phyloP scores from a whole-genome alignment of 2,329 filamentous ascomycete genomes.

The Didymella sp. region DNA sequence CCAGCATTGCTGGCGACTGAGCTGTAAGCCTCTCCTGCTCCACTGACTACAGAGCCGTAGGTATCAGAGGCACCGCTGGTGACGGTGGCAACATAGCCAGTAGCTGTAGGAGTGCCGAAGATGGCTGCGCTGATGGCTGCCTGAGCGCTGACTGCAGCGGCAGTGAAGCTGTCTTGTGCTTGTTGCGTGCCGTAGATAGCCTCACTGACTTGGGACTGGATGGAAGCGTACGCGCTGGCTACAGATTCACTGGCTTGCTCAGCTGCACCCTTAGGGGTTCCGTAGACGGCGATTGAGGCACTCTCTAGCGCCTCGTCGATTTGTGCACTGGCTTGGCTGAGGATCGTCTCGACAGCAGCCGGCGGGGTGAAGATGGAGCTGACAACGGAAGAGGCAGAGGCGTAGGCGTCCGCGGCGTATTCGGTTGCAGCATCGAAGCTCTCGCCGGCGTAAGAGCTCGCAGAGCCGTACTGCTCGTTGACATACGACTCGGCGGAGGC shows the following conservation, averaged over 20 bases:
- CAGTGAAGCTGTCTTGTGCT: conserved; percentile 61
- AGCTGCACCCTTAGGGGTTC: conserved; percentile 60
- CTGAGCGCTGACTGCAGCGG: conserved; percentile 63
- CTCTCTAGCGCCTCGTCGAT: conserved; percentile 66
- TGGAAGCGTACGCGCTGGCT: conserved; percentile 60
- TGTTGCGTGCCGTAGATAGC: conserved; percentile 64
- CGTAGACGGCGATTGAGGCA: conserved; percentile 65
- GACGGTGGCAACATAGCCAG: conserved; percentile 48
- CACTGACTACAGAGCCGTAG: conserved; percentile 57
- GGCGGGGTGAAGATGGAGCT: conserved; percentile 63
- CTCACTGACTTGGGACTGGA: conserved; percentile 58
- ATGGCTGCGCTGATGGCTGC: conserved; percentile 63
- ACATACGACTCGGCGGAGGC: conserved; percentile 63
- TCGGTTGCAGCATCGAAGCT: conserved; percentile 56
- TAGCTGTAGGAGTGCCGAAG: conserved; percentile 62
- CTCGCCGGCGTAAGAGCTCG: conserved; percentile 60
- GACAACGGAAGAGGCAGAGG: conserved; percentile 56
- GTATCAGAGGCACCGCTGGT: conserved; percentile 36
- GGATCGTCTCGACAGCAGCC: conserved; percentile 63
- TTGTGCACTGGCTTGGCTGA: conserved; percentile 64
- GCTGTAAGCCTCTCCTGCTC: conserved; percentile 55
- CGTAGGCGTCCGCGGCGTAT: conserved; percentile 59
- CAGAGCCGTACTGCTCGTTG: conserved; percentile 52
- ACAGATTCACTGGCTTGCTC: conserved; percentile 63
- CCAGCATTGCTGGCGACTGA: conserved; percentile 57